Base-by-base conservation (phyloP, 495 filamentous ascomycete genomes). In the Choiromyces venosus region DNA sequence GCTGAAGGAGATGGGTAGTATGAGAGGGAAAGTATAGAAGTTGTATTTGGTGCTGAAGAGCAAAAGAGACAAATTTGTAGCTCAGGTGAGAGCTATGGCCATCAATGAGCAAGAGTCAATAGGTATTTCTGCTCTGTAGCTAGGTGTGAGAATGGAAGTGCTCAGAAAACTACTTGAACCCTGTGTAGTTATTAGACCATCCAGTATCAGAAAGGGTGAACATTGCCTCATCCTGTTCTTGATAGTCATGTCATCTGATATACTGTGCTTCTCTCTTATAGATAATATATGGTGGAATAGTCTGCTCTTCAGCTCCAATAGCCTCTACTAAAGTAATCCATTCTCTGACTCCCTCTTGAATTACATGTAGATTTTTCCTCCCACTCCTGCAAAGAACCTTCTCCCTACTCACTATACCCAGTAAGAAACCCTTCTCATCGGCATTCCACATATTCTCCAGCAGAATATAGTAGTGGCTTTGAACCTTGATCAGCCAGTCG, bases 281-380 rank as follows among this genome's bases (percentile, higher is more conserved):
- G 36, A 74, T 74, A 5, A 42, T n/a, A 10, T 18, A 73, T 7
- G 71, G 66, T 64, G 68, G 66, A 29, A 70, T 39, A 61, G 66
- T 37, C 42, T 70, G 70, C 19, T 56, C 72, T 7, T 29, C 40
- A 37, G 72, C 67, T 16, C 44, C 61, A 44, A 74, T 61, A 9
- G 72, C 38, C 46, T 74, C 72, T 37, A 66, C 40, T 14, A 68
- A 35, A 1, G 72, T 70, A 33, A 74, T 74, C 10, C 69, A 70
- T 46, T 74, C 67, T 66, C 72, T 21, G 8, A 33, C 46, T 14
- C 72, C 67, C 42, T 70, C 65, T 37, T 73, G 71, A 0, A 42
- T 73, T 14, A 73, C 71, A 1, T 37, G 52, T 12, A 39, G 71
- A 68, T 73, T 67, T 10, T 29, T 37, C 12, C 65, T 65, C 29